Percentiles rank a stretch among this genome's conserved stretches.
Conservation (phyloP, 2,329 filamentous ascomycete species). For the Zymoseptoria tritici region DNA sequence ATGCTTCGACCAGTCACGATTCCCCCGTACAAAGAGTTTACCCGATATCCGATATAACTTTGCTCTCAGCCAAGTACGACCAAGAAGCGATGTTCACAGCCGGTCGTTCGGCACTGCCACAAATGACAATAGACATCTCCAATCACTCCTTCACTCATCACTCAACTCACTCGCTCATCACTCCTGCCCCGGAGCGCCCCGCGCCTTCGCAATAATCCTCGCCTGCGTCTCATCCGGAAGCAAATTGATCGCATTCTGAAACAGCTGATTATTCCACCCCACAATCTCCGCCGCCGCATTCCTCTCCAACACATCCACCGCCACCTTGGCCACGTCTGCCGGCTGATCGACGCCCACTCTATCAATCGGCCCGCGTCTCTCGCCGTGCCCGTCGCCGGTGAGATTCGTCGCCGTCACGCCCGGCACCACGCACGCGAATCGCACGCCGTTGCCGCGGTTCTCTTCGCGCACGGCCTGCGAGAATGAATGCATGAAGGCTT, state of each 20-base stretch:
- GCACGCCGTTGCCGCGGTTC: neutral
- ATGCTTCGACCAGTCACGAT: no score
- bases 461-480: slow-evolving; percentile 1
- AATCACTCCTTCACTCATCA: no score
- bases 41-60: no score
- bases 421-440: neutral
- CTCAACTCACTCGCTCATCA: neutral
- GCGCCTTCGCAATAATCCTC: neutral
- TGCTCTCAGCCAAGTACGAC: no score
- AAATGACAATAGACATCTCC: no score
- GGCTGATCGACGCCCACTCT: slow-evolving; percentile 1
- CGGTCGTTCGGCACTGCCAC: no score
- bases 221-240: slow-evolving; percentile 1
- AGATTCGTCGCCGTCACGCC: slow-evolving; percentile 2
- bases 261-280: slow-evolving; percentile 3
- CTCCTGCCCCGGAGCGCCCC: neutral
- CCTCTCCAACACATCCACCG: slow-evolving; percentile 1
- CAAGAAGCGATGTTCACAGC: no score
- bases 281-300: slow-evolving; percentile 3
- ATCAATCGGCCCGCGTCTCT: neutral
- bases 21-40: no score
- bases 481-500: neutral
- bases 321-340: neutral
- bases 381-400: neutral
- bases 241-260: neutral